Conservation (phyloP, 345 rosid species). For the Gossypium stocksii region DNA sequence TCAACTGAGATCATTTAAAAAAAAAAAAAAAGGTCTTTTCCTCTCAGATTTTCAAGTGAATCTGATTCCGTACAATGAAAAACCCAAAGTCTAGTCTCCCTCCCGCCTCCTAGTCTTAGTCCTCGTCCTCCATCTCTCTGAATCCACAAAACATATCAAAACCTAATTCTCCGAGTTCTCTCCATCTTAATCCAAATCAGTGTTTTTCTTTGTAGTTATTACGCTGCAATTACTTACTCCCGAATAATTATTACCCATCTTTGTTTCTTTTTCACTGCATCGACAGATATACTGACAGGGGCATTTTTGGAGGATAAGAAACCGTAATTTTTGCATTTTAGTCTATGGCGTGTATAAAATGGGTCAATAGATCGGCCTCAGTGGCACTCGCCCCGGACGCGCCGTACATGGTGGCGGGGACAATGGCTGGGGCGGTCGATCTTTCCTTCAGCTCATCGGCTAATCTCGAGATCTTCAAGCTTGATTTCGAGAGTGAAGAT, state of each 20-base stretch:
- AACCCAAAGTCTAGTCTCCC: background rate
- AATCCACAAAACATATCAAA: constrained; percentile 12
- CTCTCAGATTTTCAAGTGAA: background rate
- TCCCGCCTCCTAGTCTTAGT: background rate
- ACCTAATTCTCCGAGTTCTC: constrained; percentile 1
- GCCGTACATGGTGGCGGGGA: constrained; percentile 97
- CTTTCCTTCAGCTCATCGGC: constrained; percentile 89
- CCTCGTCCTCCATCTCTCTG: background rate
- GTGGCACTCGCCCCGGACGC: constrained; percentile 92
- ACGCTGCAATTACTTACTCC: background rate
- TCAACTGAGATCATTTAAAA: background rate
- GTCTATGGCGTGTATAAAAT: constrained; percentile 85
- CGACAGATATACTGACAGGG: constrained; percentile 1
- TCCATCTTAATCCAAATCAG: no score
- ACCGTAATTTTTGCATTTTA: background rate
- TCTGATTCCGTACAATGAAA: background rate
- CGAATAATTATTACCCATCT: background rate
- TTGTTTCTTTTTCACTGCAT: background rate
- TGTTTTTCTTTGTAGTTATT: background rate
- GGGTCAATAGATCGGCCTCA: constrained; percentile 83
- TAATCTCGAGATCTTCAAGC: constrained; percentile 86
- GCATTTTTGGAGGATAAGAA: background rate
- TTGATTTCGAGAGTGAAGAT: constrained; percentile 91
- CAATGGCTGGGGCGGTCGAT: constrained; percentile 99
- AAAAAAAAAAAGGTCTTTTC: background rate